Evolutionary conservation across 176 grass and related monocot genomes (phyloP), one percentile per base, ranked within the genome.

Genomic region (Carex parvula): DNA sequence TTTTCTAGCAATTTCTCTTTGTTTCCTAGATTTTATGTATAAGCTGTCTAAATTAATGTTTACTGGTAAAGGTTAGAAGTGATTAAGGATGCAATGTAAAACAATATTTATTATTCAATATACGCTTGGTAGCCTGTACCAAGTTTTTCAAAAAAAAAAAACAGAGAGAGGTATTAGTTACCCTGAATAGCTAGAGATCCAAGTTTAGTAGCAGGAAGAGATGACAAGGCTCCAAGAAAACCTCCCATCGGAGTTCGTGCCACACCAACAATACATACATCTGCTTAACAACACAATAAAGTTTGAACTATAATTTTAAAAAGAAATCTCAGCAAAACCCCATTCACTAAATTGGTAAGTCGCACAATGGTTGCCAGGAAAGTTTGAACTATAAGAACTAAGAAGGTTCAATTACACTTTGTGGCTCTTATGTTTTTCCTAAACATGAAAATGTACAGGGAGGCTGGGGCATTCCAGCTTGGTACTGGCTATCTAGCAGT

Each of bases 201-300:
- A 33, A 97, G 95, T 88, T 97, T 97, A 1, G 90, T 97, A 8
- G 95, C 95, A 59, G 95, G 66, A 81, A 97, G 76, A 62, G 95
- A 91, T 86, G 92, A 97, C 15, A 97, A 70, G 2, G 90, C 84
- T 78, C 95, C 95, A 79, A 97, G 90, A 77, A 98, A 98, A 67
- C 89, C 84, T 62, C 95, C 95, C 84, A 98, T 93, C 24, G 95
- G 95, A 58, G 95, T 98, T 55, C 92, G 90, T 60, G 95, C 91
- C 65, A 91, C 88, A 2, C 95, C 92, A 48, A 98, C 90, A 77
- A 94, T 41, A 83, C 92, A 94, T 64, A 98, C 92, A 94, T 98
- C 92, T 98, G 88, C 60, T 53, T 66, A 24, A 65, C 1, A 82
- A 67, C 69, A 14, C 77, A 66, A 35, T 22, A 75, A 81, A 81